Evolutionary conservation across 2,329 filamentous ascomycete species (phyloP).

Genomic region (Curvularia sp.): DNA sequence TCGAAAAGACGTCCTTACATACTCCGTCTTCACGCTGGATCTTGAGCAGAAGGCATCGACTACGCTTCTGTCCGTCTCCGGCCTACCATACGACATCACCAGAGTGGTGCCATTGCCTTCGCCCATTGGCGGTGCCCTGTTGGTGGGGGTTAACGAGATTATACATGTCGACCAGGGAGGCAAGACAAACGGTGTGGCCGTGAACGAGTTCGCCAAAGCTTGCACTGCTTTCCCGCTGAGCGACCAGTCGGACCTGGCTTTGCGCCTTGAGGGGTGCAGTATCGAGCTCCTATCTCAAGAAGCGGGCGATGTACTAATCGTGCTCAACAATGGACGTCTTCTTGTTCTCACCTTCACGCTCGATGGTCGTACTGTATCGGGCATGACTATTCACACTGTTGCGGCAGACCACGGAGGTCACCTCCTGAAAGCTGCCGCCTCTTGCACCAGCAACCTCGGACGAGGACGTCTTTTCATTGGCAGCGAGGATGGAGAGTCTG

Average conservation of each 20-base stretch:
- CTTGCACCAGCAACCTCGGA: conserved; percentile 73
- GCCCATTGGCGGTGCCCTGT: conserved; percentile 85
- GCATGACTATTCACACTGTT: conserved; percentile 75
- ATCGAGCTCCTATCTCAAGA: conserved; percentile 79
- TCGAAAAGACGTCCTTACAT: conserved; percentile 83
- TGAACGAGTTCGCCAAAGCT: conserved; percentile 87
- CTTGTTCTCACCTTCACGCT: conserved; percentile 81
- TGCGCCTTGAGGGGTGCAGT: conserved; percentile 81
- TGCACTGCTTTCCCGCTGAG: conserved; percentile 82
- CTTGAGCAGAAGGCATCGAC: conserved; percentile 93
- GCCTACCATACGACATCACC: conserved; percentile 86
- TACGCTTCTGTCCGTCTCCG: conserved; percentile 83
- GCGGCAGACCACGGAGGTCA: conserved; percentile 67
- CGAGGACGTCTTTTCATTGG: conserved; percentile 80
- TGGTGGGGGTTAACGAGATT: conserved; percentile 87
- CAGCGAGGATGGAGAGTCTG: conserved; percentile 81
- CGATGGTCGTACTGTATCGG: conserved; percentile 90
- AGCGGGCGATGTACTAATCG: conserved; percentile 82
- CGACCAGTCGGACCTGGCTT: conserved; percentile 81
- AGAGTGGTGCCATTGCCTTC: conserved; percentile 81
- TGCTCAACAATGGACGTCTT: conserved; percentile 76
- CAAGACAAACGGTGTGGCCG: conserved; percentile 88
- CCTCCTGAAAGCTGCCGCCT: conserved; percentile 67
- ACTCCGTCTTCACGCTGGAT: conserved; percentile 94
- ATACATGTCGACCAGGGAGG: conserved; percentile 96